Evolutionary conservation across 2,329 filamentous ascomycete genomes (phyloP).

Genomic region (Zymoseptoria tritici): DNA sequence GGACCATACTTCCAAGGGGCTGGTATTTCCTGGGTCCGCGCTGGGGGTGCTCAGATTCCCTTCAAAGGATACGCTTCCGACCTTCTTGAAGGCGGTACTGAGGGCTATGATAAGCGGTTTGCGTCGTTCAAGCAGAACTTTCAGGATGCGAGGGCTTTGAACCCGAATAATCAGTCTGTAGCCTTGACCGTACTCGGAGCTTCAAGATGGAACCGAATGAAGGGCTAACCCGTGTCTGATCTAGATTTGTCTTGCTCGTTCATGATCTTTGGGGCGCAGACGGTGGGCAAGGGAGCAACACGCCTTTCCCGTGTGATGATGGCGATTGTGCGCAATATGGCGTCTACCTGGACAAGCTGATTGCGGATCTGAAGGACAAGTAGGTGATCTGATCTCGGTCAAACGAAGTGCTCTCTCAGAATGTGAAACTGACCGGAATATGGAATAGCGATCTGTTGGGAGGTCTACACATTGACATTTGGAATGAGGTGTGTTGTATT

Average conservation of each 20-base stretch:
- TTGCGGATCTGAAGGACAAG: neutral
- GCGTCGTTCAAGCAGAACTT: neutral
- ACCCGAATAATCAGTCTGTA: neutral
- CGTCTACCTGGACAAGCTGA: neutral
- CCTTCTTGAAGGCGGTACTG: neutral
- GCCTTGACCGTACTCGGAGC: neutral
- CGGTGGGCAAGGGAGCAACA: neutral
- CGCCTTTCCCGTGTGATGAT: neutral
- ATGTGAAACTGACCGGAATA: neutral
- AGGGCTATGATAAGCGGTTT: neutral
- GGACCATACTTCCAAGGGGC: neutral
- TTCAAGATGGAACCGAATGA: neutral
- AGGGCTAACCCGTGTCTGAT: neutral
- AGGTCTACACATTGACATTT: neutral
- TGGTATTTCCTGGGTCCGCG: neutral
- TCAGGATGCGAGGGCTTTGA: neutral
- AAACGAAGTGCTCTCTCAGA: too few relatives aligned
- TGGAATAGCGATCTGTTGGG: neutral
- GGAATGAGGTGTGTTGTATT: neutral
- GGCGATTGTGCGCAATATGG: neutral
- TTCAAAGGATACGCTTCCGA: neutral
- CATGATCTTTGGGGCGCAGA: constrained; percentile 1
- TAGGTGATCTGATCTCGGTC: neutral
- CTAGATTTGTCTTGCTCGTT: neutral
- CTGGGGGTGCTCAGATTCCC: constrained; percentile 1